Conservation (phyloP, 1,139 yeast genomes). For the Suhomyces kunorum region DNA sequence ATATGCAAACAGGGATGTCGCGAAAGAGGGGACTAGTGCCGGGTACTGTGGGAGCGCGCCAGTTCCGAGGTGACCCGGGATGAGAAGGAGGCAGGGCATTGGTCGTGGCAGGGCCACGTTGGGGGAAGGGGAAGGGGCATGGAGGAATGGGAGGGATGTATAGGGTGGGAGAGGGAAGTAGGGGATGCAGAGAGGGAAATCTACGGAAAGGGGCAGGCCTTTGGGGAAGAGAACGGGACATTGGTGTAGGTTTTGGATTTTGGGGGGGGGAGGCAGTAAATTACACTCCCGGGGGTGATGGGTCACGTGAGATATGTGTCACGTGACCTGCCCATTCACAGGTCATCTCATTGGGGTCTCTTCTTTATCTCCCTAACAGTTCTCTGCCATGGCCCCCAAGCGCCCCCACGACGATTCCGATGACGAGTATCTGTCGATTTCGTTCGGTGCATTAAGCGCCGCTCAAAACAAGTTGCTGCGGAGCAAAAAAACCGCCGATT, state of each 20-base stretch:
- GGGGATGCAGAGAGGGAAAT: not conserved
- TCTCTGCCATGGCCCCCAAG: not conserved
- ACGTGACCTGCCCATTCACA: slow-evolving; percentile 1
- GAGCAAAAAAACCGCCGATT: not conserved
- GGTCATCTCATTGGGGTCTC: slow-evolving; percentile 2
- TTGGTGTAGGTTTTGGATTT: no score
- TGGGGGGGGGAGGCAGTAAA: no score
- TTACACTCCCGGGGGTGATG: no score
- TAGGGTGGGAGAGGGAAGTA: not conserved
- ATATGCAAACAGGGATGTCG: slow-evolving; percentile 14
- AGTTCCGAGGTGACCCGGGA: slow-evolving; percentile 8
- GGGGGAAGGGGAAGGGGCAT: not conserved
- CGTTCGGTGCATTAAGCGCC: slow-evolving; percentile 20
- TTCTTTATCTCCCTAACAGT: not conserved
- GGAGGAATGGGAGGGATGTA: not conserved
- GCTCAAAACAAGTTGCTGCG: slow-evolving; percentile 44
- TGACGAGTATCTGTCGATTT: slow-evolving; percentile 34
- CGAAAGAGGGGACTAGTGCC: slow-evolving; percentile 6
- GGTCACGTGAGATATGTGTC: no score
- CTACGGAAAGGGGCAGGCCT: no score
- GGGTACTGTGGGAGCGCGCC: slow-evolving; percentile 8
- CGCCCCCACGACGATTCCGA: slow-evolving; percentile 26
- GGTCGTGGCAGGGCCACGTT: not conserved
- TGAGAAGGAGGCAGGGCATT: not conserved
- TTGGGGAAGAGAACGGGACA: no score